Conservation (phyloP, 1,139 yeast genomes). For the Hansenula sp. region DNA sequence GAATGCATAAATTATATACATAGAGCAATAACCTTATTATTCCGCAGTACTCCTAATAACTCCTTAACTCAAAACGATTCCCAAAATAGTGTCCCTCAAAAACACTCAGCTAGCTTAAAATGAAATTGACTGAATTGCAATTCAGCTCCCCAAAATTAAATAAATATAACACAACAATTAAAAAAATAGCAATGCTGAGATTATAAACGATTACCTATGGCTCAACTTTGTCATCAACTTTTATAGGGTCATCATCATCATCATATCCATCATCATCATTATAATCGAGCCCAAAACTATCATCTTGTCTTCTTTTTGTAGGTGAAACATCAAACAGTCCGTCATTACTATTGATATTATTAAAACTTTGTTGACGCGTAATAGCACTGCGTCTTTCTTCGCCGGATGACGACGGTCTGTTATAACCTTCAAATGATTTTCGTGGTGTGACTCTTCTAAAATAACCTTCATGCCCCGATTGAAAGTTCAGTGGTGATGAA, state of each 20-base stretch:
- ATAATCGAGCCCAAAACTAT: background rate
- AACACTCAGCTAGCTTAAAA: no score
- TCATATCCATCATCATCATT: background rate
- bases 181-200: no score
- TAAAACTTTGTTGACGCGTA: background rate
- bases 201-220: background rate
- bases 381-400: background rate
- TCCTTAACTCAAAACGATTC: no score
- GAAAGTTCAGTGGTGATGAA: conserved; percentile 11
- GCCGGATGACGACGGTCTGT: background rate
- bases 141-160: no score
- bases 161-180: no score
- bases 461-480: conserved; percentile 6
- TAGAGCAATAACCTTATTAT: background rate
- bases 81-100: no score
- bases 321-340: background rate
- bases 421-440: conserved; percentile 1
- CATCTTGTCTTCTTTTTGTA: background rate
- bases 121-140: no score
- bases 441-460: conserved; percentile 5
- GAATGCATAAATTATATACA: background rate
- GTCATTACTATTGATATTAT: background rate
- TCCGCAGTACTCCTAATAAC: background rate
- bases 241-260: conserved; percentile 14
- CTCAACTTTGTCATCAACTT: conserved; percentile 11